These are phyloP conservation scores for Periconia sp. DNA, from an alignment of 2,329 filamentous ascomycete species.

Conservation along the genomic window DNA sequence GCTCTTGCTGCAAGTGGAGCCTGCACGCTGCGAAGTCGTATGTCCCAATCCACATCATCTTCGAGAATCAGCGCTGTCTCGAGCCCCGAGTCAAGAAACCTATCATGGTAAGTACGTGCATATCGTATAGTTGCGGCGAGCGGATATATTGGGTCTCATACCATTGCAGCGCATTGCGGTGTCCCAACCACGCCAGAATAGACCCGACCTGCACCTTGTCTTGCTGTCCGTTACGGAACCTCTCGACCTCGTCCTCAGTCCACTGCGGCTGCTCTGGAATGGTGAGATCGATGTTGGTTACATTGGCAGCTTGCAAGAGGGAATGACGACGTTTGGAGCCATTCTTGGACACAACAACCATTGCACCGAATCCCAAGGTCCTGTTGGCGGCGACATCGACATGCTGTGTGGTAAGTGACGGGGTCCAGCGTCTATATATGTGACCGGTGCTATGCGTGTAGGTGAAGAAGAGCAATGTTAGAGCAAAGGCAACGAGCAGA, in stretches of 20 bases:
- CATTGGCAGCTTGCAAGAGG: constrained; percentile 45
- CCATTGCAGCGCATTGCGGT: constrained; percentile 46
- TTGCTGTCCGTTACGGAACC: constrained; percentile 37
- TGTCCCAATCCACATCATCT: constrained; percentile 51
- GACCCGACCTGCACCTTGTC: constrained; percentile 43
- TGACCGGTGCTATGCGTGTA: constrained; percentile 30
- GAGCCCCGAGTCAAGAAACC: constrained; percentile 46
- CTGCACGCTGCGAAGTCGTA: constrained; percentile 47
- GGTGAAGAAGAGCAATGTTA: constrained; percentile 30
- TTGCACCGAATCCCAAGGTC: constrained; percentile 45
- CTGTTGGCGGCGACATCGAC: constrained; percentile 34
- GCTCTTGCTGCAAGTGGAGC: constrained; percentile 46
- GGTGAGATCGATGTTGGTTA: constrained; percentile 46
- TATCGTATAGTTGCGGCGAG: neutral
- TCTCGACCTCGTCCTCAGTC: constrained; percentile 45
- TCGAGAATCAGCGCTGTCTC: constrained; percentile 49
- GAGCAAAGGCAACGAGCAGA: constrained; percentile 27
- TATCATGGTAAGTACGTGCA: constrained; percentile 16
- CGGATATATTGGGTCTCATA: constrained; percentile 17
- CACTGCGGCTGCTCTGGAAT: constrained; percentile 47
- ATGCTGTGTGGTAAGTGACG: constrained; percentile 25
- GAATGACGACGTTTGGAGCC: constrained; percentile 43
- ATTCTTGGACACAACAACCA: constrained; percentile 45
- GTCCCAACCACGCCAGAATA: constrained; percentile 48
- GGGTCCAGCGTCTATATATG: constrained; percentile 32